A percentile compares a stretch with the other conserved stretches of the same genome.
Evolutionary conservation across 345 rosid species (phyloP).

Genomic region (Populus deltoides): DNA sequence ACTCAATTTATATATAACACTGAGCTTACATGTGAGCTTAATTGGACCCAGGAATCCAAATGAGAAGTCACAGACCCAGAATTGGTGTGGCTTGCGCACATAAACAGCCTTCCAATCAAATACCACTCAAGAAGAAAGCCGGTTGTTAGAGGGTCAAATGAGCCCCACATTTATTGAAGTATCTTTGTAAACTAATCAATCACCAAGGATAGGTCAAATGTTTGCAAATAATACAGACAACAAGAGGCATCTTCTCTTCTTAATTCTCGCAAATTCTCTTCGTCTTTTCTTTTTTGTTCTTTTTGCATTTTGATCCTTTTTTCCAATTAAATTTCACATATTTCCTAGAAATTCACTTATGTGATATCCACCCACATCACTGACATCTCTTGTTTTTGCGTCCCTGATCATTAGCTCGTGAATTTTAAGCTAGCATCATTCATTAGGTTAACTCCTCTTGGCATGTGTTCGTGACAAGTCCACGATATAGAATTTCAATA

Average conservation of each 20-base stretch:
- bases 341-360: neutral
- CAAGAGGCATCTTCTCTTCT: constrained; percentile 9
- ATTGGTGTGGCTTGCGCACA: no score
- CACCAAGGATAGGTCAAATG: neutral
- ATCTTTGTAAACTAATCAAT: neutral
- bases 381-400: neutral
- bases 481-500: no score
- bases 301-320: neutral
- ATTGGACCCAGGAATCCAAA: no score
- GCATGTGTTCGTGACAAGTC: no score
- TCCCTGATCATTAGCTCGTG: neutral
- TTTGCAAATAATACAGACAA: constrained; percentile 23
- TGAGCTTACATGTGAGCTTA: no score
- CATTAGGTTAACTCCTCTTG: no score
- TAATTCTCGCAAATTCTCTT: neutral
- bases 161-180: constrained; percentile 14
- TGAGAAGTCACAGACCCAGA: neutral
- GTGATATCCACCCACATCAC: neutral
- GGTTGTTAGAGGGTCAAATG: constrained; percentile 21
- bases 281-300: neutral
- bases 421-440: neutral
- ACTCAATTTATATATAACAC: no score
- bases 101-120: neutral
- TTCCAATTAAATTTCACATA: neutral
- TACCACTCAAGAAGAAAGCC: neutral